Conservation (phyloP, 164 flowering plant species). For the Aristolochia contorta region DNA sequence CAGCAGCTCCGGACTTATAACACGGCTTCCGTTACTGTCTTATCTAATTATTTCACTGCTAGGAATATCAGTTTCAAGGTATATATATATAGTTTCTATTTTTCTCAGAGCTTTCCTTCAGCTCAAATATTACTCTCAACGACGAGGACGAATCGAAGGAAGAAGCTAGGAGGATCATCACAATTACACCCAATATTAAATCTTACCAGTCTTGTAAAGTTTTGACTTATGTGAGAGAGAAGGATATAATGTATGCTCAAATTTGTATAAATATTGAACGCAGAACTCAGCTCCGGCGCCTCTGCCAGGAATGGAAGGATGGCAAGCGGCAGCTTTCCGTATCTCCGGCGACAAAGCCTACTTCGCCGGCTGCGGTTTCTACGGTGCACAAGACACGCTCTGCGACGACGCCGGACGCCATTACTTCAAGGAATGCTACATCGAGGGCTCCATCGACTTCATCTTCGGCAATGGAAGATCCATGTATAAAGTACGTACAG, state of each 20-base stretch:
- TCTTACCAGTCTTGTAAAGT: no score
- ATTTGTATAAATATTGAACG: neutral
- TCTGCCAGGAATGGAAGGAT: constrained; percentile 85
- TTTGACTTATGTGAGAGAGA: no score
- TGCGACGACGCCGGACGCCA: constrained; percentile 93
- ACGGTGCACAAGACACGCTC: constrained; percentile 90
- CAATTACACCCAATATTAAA: no score
- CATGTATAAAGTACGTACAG: constrained; percentile 63
- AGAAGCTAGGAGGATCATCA: neutral
- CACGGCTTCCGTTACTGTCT: constrained; percentile 82
- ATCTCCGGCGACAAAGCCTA: constrained; percentile 94
- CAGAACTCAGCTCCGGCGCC: constrained; percentile 97
- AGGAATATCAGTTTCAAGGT: constrained; percentile 96
- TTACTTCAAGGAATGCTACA: constrained; percentile 91
- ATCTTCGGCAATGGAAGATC: constrained; percentile 96
- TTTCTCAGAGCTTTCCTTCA: neutral
- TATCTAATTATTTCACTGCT: constrained; percentile 69
- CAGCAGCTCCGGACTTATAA: constrained; percentile 79
- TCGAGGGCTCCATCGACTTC: constrained; percentile 94
- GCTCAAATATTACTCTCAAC: neutral
- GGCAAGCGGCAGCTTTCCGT: constrained; percentile 91
- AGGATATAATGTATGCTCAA: no score
- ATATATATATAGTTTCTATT: no score
- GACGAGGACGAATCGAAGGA: neutral
- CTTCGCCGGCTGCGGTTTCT: constrained; percentile 79